phyloP scores from a whole-genome alignment of 2,329 filamentous ascomycete species.

The Talaromyces sp. region DNA sequence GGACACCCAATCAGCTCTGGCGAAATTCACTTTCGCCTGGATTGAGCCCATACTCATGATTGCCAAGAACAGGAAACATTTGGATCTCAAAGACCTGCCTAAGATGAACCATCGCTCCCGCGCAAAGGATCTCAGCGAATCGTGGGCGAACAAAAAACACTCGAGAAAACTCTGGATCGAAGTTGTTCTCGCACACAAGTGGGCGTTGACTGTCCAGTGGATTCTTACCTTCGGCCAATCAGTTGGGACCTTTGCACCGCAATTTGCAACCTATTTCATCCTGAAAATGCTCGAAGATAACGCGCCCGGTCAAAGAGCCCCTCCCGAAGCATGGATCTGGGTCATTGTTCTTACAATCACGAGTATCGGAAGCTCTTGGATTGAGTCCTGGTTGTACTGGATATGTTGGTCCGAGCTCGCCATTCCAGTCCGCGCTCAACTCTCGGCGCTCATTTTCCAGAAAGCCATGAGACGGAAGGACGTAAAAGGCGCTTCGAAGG shows the following conservation, averaged over 20 bases:
- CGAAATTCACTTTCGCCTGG: conserved; percentile 66
- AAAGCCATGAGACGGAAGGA: conserved; percentile 75
- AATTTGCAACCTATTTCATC: conserved; percentile 65
- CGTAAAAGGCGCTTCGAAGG: conserved; percentile 58
- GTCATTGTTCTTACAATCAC: conserved; percentile 62
- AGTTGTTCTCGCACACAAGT: conserved; percentile 58
- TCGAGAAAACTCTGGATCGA: conserved; percentile 56
- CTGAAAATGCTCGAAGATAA: conserved; percentile 63
- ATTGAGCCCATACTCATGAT: conserved; percentile 53
- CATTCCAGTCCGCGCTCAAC: conserved; percentile 65
- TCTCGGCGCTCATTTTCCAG: conserved; percentile 69
- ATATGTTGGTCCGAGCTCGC: conserved; percentile 59
- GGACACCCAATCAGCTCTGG: conserved; percentile 60
- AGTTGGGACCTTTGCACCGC: conserved; percentile 64
- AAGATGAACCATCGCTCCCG: conserved; percentile 57
- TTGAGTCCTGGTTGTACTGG: conserved; percentile 66
- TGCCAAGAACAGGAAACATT: conserved; percentile 58
- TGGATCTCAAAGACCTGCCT: conserved; percentile 63
- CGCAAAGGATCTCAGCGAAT: conserved; percentile 54
- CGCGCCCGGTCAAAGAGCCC: conserved; percentile 47
- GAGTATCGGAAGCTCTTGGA: conserved; percentile 55
- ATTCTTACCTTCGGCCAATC: conserved; percentile 54
- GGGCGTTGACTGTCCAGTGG: conserved; percentile 58
- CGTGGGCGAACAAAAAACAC: conserved; percentile 38
- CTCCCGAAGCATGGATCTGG: conserved; percentile 61